phyloP scores from a whole-genome alignment of 768 basidiomycete genomes.

The Mycena pura region DNA sequence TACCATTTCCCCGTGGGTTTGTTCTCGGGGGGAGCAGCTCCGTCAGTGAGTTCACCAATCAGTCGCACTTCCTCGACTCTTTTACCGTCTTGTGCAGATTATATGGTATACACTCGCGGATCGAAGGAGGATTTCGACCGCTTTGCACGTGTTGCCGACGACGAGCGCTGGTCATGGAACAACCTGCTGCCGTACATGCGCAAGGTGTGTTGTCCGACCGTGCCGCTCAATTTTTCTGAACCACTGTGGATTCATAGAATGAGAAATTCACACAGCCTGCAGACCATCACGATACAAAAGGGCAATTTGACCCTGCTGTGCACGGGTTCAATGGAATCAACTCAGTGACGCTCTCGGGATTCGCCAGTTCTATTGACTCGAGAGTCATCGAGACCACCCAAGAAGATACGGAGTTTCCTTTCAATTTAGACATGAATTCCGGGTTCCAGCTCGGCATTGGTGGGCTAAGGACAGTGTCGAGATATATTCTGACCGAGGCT shows the following conservation, averaged over 20 bases:
- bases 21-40: constrained; percentile 1
- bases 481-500: neutral
- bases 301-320: constrained; percentile 32
- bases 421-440: constrained; percentile 31
- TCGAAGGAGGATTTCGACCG: constrained; percentile 30
- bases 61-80: no score
- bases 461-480: constrained; percentile 2
- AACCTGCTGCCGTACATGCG: constrained; percentile 26
- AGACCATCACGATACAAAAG: constrained; percentile 37
- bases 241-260: constrained; percentile 27
- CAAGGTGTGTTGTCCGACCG: constrained; percentile 9
- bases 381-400: constrained; percentile 32
- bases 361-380: constrained; percentile 27
- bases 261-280: constrained; percentile 34
- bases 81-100: no score
- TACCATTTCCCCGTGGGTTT: neutral
- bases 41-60: constrained; percentile 1
- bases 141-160: constrained; percentile 24
- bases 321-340: constrained; percentile 36
- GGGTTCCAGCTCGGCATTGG: constrained; percentile 41
- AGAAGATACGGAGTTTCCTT: constrained; percentile 24
- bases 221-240: neutral
- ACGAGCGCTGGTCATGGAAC: constrained; percentile 33
- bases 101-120: constrained; percentile 31
- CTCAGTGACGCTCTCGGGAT: constrained; percentile 31